Evolutionary conservation across 1,284 basidiomycete species (phyloP).

Genomic region (Pisolithus thermaeus): DNA sequence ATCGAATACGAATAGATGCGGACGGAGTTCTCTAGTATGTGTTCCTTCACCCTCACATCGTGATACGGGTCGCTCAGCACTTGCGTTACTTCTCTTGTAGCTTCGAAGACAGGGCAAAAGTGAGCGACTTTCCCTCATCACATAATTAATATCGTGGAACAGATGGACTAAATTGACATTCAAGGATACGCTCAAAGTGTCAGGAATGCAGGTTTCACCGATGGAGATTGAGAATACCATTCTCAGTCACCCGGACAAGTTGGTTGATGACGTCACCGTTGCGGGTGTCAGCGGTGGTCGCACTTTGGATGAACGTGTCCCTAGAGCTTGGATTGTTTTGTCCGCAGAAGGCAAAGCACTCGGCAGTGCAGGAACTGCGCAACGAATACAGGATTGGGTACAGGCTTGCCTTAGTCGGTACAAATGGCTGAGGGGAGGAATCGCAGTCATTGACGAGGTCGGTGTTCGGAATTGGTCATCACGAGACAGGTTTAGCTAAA

Average conservation of each 20-base stretch:
- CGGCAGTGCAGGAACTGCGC: slow-evolving; percentile 39
- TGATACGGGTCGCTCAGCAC: background rate
- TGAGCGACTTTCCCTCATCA: slow-evolving; percentile 1
- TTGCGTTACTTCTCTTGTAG: background rate
- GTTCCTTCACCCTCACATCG: background rate
- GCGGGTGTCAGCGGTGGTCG: slow-evolving; percentile 66
- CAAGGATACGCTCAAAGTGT: slow-evolving; percentile 69
- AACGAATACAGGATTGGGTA: slow-evolving; percentile 53
- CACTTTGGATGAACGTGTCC: slow-evolving; percentile 60
- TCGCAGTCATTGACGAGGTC: slow-evolving; percentile 58
- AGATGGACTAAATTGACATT: background rate
- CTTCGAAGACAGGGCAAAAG: slow-evolving; percentile 28
- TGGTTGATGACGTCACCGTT: slow-evolving; percentile 58
- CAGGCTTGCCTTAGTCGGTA: slow-evolving; percentile 58
- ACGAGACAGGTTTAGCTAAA: background rate
- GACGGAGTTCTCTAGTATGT: slow-evolving; percentile 61
- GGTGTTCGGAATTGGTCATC: slow-evolving; percentile 12
- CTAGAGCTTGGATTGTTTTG: slow-evolving; percentile 70
- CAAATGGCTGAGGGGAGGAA: slow-evolving; percentile 67
- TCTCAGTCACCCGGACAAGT: slow-evolving; percentile 48
- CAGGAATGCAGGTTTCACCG: slow-evolving; percentile 70
- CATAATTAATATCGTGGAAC: no score
- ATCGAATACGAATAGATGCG: slow-evolving; percentile 55
- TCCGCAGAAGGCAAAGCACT: slow-evolving; percentile 43
- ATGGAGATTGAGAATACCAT: slow-evolving; percentile 65